Conservation (phyloP, 805 yeast species). For the Lipomyces yamanashiensis region DNA sequence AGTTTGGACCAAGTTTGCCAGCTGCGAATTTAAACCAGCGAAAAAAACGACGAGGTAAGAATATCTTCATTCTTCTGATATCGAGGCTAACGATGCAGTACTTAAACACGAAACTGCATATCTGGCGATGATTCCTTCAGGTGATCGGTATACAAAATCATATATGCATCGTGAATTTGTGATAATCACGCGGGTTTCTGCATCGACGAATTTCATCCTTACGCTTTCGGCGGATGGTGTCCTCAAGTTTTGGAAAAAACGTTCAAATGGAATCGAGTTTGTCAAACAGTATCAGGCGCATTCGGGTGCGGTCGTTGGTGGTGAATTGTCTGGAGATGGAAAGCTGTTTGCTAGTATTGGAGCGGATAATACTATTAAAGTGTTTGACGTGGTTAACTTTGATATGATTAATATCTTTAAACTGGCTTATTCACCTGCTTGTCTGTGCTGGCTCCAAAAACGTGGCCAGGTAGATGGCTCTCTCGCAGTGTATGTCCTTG, state of each 20-base stretch:
- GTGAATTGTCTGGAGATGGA: slow-evolving; percentile 38
- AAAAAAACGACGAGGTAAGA: slow-evolving; percentile 26
- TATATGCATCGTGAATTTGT: slow-evolving; percentile 39
- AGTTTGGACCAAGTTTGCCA: slow-evolving; percentile 27
- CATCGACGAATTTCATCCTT: slow-evolving; percentile 38
- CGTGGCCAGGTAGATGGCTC: slow-evolving; percentile 32
- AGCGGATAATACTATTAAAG: slow-evolving; percentile 38
- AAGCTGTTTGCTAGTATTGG: slow-evolving; percentile 41
- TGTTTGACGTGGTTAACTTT: slow-evolving; percentile 47
- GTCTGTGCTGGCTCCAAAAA: slow-evolving; percentile 40
- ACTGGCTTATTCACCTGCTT: slow-evolving; percentile 41
- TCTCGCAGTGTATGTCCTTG: slow-evolving; percentile 22
- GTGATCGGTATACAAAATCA: slow-evolving; percentile 39
- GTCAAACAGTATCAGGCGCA: slow-evolving; percentile 45
- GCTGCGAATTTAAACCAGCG: not conserved
- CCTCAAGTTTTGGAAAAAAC: slow-evolving; percentile 46
- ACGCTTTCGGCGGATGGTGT: slow-evolving; percentile 46
- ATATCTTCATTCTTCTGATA: not conserved
- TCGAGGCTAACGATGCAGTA: not conserved
- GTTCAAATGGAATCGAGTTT: slow-evolving; percentile 41
- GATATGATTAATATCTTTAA: slow-evolving; percentile 48
- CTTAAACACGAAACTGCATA: slow-evolving; percentile 34
- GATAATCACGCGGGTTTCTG: slow-evolving; percentile 24
- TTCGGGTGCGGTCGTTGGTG: slow-evolving; percentile 24
- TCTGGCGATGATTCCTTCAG: slow-evolving; percentile 32